Percentiles rank a stretch among this genome's conserved stretches.
Evolutionary conservation across 2,329 filamentous ascomycete species (phyloP).

Genomic region (Tolypocladium guangdongense): DNA sequence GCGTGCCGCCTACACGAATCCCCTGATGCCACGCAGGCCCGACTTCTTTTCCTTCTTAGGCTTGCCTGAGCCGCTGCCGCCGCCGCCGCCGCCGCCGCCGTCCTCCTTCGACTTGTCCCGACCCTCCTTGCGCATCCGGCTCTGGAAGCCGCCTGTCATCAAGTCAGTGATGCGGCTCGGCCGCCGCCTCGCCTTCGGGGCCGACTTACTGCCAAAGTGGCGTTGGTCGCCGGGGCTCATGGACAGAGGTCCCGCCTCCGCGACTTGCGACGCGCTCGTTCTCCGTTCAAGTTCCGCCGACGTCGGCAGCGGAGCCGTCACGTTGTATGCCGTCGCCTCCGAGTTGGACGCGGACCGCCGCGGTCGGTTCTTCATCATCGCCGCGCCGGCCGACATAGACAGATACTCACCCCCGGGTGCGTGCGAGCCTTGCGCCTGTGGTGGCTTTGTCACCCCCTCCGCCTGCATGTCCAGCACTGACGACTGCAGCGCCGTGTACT

Average conservation of each 20-base stretch:
- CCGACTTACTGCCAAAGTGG: conserved; percentile 33
- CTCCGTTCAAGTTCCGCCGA: conserved; percentile 19
- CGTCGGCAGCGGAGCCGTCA: conserved; percentile 27
- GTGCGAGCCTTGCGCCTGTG: not conserved
- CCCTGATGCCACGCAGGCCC: conserved; percentile 30
- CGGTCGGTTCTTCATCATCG: conserved; percentile 23
- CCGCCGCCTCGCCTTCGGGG: conserved; percentile 5
- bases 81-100: conserved; percentile 16
- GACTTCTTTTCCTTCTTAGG: conserved; percentile 26
- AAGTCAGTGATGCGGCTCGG: conserved; percentile 11
- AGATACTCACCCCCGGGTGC: conserved; percentile 21
- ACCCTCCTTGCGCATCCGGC: conserved; percentile 33
- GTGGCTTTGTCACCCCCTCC: conserved; percentile 8
- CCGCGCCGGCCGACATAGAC: conserved; percentile 26
- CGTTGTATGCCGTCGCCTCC: conserved; percentile 31
- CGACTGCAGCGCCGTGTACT: conserved; percentile 41
- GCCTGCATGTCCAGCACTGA: conserved; percentile 36
- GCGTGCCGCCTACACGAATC: conserved; percentile 19
- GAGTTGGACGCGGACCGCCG: conserved; percentile 34
- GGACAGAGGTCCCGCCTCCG: conserved; percentile 17
- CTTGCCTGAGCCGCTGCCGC: conserved; percentile 14
- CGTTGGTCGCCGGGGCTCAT: conserved; percentile 27
- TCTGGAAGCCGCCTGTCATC: conserved; percentile 34
- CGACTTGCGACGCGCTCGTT: conserved; percentile 21
- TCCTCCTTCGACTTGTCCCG: conserved; percentile 38